Percentiles rank a stretch among this genome's conserved stretches.
Evolutionary conservation across 768 basidiomycete species (phyloP).

Genomic region (Amanita pseudoporphyria): DNA sequence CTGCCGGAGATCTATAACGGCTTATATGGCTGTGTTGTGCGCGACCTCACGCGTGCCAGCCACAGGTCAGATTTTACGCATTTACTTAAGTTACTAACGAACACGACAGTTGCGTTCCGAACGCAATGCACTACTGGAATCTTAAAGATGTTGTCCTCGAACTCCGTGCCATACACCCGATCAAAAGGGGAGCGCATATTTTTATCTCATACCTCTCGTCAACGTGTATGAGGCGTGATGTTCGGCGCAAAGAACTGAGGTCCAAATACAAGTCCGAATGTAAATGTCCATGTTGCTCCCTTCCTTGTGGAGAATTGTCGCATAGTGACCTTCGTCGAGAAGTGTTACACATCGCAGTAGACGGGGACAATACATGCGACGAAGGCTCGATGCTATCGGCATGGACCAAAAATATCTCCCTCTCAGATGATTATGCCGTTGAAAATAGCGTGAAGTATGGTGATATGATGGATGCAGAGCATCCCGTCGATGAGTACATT

Average conservation of each 20-base stretch:
- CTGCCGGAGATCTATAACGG: background rate
- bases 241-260: background rate
- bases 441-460: conserved; percentile 6
- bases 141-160: conserved; percentile 1
- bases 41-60: background rate
- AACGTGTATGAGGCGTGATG: background rate
- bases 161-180: conserved; percentile 12
- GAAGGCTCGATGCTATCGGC: conserved; percentile 6
- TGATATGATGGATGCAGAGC: conserved; percentile 13
- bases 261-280: conserved; percentile 10
- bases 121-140: conserved; percentile 10
- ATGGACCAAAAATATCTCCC: conserved; percentile 9
- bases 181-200: conserved; percentile 12
- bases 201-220: conserved; percentile 10
- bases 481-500: conserved; percentile 2
- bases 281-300: conserved; percentile 10
- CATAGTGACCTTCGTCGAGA: conserved; percentile 13
- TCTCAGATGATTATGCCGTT: conserved; percentile 9
- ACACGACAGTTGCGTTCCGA: conserved; percentile 11
- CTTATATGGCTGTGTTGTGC: background rate
- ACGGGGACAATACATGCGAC: background rate
- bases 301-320: conserved; percentile 8
- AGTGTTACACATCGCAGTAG: background rate
- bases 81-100: background rate
- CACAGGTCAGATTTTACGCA: background rate